Base-by-base conservation (phyloP, 805 yeast genomes). In the Lachancea mirantina region DNA sequence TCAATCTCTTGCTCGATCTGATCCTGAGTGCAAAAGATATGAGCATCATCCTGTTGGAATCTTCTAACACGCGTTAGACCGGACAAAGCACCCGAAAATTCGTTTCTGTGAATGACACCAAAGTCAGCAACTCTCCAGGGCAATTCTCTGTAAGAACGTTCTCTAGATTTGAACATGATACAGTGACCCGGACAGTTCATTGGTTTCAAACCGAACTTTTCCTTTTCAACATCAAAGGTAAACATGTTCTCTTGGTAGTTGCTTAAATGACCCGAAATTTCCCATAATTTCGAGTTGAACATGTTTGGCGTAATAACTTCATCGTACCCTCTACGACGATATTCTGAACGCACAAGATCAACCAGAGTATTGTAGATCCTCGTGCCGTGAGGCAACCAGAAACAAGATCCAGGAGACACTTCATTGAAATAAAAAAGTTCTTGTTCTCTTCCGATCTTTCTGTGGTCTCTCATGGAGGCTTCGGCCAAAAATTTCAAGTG, bases 101-200 rank as follows among this genome's bases (percentile, higher is more conserved):
- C 98, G 61, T 89, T 89, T 71, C 98, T 79, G 69, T 89, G 98
- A 47, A 89, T 72, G 34, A 89, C 96, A 64, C 96, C 96, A 46
- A 88, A 88, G 62, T 89, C 98, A 39, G 97, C 96, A 65, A 85
- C 94, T 71, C 98, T 83, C 94, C 95, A 83, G 53, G 98, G 98
- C 61, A 89, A 70, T 64, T 92, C 97, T 59, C 96, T 75, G 67
- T 92, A 89, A 2, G 96, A 85, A 64, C 96, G 79, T 61, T 88
- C 96, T 59, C 95, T 78, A 30, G 87, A 67, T 57, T 84, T 84
- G 72, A 84, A 89, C 67, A 89, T 74, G 50, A 89, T 60, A 71
- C 97, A 89, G 67, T 89, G 98, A 35, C 89, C 88, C 22, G 88
- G 88, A 66, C 88, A 79, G 64, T 79, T 79, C 88, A 79, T 87